phyloP scores from a whole-genome alignment of 306 rosid species.

The Cicer bijugum region DNA sequence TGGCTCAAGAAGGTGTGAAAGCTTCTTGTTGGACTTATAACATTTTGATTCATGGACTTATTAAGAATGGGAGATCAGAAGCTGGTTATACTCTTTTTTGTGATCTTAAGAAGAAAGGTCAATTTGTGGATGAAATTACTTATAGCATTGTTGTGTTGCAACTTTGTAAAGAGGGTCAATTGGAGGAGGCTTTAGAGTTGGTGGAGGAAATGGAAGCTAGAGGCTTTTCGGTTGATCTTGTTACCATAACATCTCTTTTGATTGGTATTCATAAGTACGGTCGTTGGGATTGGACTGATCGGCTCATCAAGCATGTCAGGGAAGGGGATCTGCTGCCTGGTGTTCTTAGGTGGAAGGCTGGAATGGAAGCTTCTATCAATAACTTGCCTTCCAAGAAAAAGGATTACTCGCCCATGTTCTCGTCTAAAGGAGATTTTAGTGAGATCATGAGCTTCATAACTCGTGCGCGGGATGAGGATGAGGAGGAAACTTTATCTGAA shows the following conservation, averaged over 20 bases:
- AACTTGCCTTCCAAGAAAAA: constrained; percentile 58
- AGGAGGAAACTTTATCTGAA: constrained; percentile 27
- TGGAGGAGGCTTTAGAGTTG: constrained; percentile 71
- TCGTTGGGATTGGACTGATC: constrained; percentile 79
- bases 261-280: constrained; percentile 68
- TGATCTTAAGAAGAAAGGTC: constrained; percentile 89
- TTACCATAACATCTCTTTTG: constrained; percentile 75
- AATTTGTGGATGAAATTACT: constrained; percentile 75
- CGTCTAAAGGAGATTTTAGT: constrained; percentile 63
- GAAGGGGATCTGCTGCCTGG: constrained; percentile 68
- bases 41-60: constrained; percentile 75
- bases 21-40: constrained; percentile 76
- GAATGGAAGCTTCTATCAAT: constrained; percentile 79
- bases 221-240: constrained; percentile 78
- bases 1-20: constrained; percentile 77
- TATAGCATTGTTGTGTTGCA: constrained; percentile 80
- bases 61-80: constrained; percentile 83
- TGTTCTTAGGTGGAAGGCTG: constrained; percentile 78
- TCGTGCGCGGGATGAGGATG: constrained; percentile 46
- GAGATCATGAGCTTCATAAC: constrained; percentile 58
- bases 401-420: constrained; percentile 69
- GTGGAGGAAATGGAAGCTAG: constrained; percentile 94
- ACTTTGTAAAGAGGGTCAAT: constrained; percentile 74
- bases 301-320: constrained; percentile 84
- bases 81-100: constrained; percentile 77